phyloP scores from a whole-genome alignment of 176 grass and related monocot species.

The Thalia dealbata region DNA sequence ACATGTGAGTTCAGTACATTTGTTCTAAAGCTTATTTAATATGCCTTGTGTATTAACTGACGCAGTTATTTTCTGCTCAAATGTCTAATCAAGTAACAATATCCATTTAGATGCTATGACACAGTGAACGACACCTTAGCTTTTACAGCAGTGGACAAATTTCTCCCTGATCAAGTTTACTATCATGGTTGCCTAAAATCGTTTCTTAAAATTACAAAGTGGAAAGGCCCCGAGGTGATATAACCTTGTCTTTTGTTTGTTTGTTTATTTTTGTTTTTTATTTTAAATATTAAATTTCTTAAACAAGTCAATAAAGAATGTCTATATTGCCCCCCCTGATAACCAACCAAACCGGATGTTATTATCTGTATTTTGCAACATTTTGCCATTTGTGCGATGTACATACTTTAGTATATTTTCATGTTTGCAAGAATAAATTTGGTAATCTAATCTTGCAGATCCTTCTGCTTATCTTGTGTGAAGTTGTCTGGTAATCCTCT shows the following conservation, averaged over 20 bases:
- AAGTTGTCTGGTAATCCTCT: neutral
- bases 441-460: neutral
- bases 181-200: slow-evolving; percentile 90
- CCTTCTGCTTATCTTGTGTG: neutral
- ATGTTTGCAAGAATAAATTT: neutral
- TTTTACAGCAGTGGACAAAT: slow-evolving; percentile 77
- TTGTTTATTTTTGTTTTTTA: neutral
- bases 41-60: neutral
- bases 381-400: neutral
- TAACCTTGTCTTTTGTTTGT: neutral
- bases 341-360: neutral
- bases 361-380: neutral
- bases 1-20: too few relatives aligned
- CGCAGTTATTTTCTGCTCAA: neutral
- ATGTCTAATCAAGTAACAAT: neutral
- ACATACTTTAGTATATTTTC: neutral
- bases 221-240: slow-evolving; percentile 83
- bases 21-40: neutral
- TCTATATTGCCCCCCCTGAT: neutral
- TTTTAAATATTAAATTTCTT: neutral
- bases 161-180: slow-evolving; percentile 79
- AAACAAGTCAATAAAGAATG: neutral
- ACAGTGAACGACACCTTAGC: slow-evolving; percentile 77
- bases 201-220: slow-evolving; percentile 97
- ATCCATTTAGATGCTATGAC: slow-evolving; percentile 77